Conservation (phyloP, 208 protist genomes). For the Acanthamoeba polyphaga region DNA sequence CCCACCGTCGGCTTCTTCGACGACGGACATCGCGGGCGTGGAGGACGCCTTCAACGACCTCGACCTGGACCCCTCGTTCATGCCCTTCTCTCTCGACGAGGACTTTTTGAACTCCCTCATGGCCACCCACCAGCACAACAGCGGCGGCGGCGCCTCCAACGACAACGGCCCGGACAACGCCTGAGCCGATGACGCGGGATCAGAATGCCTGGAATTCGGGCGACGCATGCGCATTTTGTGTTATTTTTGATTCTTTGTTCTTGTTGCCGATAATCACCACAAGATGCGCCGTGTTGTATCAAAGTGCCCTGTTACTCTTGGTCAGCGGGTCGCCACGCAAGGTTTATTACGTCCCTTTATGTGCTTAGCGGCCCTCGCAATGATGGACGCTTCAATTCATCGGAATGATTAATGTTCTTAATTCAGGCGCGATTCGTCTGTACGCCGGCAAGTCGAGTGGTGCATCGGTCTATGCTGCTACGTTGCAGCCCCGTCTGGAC, state of each 20-base stretch:
- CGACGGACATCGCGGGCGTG: slow-evolving; percentile 27
- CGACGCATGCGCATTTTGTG: no score
- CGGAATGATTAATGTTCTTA: background rate
- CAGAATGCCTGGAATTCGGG: background rate
- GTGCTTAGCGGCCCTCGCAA: no score
- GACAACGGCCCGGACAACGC: background rate
- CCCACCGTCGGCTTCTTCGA: background rate
- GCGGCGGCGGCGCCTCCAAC: background rate
- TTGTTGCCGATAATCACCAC: background rate
- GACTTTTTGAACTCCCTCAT: slow-evolving; percentile 51
- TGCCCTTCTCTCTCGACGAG: background rate
- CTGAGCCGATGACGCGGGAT: background rate
- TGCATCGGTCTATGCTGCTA: slow-evolving; percentile 7
- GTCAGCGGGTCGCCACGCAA: background rate
- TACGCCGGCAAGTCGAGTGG: background rate
- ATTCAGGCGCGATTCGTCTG: background rate
- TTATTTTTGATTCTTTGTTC: background rate
- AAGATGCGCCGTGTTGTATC: slow-evolving; percentile 8
- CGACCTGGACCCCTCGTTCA: background rate
- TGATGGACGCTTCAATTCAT: no score
- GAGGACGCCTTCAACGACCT: slow-evolving; percentile 18
- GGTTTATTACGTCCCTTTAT: background rate
- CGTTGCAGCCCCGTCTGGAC: slow-evolving; percentile 24
- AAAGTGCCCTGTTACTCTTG: background rate
- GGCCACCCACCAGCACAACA: background rate